Evolutionary conservation across 306 rosid species (phyloP).

Genomic region (Quercus aquifolioides): DNA sequence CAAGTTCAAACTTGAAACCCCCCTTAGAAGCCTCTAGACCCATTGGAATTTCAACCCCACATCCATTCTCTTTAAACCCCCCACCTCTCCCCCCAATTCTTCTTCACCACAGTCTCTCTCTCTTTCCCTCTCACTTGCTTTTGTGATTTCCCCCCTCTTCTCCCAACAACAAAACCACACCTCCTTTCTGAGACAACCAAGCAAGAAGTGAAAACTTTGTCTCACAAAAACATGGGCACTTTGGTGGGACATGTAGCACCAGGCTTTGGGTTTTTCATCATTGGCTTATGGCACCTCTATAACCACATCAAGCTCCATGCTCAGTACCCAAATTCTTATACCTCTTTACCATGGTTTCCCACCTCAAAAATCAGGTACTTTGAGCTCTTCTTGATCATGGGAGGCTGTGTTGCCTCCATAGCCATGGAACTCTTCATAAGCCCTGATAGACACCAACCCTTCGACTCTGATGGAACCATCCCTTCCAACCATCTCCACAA

Average conservation of each 20-base stretch:
- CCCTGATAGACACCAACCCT: constrained; percentile 63
- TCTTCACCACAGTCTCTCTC: neutral
- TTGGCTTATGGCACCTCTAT: constrained; percentile 86
- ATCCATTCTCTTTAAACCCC: neutral
- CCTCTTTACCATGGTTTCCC: constrained; percentile 69
- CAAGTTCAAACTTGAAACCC: neutral
- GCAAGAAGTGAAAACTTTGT: neutral
- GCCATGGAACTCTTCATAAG: constrained; percentile 84
- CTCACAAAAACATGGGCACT: constrained; percentile 49
- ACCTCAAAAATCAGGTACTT: constrained; percentile 41
- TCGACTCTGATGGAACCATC: constrained; percentile 67
- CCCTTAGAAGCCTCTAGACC: constrained; percentile 17
- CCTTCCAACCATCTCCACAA: constrained; percentile 85
- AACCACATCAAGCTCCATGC: constrained; percentile 70
- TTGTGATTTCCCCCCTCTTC: neutral
- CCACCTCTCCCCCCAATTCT: neutral
- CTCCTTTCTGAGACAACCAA: neutral
- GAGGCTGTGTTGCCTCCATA: constrained; percentile 34
- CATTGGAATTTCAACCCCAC: neutral
- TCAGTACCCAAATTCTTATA: constrained; percentile 33
- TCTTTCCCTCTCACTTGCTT: neutral
- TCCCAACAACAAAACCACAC: neutral
- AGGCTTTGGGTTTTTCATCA: constrained; percentile 65
- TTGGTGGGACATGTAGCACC: constrained; percentile 78
- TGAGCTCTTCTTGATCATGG: constrained; percentile 63